Percentiles rank a stretch among this genome's conserved stretches.
phyloP scores from a whole-genome alignment of 1,284 basidiomycete genomes.

The Melampsora americana region DNA sequence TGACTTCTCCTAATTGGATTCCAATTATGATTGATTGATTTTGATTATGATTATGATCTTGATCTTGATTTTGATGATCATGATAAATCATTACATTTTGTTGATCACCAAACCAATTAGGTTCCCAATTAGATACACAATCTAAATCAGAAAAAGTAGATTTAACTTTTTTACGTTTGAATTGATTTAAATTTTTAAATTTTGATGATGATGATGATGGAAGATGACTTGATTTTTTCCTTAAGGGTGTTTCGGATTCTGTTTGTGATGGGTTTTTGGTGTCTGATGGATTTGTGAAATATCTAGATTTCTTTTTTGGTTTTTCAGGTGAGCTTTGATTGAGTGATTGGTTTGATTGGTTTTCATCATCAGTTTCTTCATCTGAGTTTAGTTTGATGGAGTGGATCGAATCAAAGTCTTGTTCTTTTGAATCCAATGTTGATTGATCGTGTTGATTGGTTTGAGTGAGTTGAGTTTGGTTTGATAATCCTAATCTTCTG shows the following conservation, averaged over 20 bases:
- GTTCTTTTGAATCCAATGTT: neutral
- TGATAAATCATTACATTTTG: slow-evolving; percentile 3
- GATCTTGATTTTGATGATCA: too few relatives aligned
- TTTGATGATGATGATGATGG: neutral
- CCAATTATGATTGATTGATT: neutral
- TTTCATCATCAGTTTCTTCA: neutral
- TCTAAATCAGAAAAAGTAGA: neutral
- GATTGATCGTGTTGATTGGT: too few relatives aligned
- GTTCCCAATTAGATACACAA: slow-evolving; percentile 8
- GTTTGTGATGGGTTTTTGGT: neutral
- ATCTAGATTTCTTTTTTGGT: slow-evolving; percentile 1
- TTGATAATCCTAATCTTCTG: slow-evolving; percentile 2
- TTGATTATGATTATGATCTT: too few relatives aligned
- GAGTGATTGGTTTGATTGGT: too few relatives aligned
- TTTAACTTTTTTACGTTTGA: neutral
- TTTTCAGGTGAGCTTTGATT: neutral
- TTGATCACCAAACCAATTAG: neutral
- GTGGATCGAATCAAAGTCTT: neutral
- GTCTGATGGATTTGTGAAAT: neutral
- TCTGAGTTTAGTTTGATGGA: neutral
- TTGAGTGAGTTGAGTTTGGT: neutral
- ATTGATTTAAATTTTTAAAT: neutral
- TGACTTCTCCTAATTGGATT: neutral
- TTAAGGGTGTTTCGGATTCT: neutral
- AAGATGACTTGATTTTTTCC: too few relatives aligned